Conservation (phyloP, 352 stramenopile species). For the Phytophthora sansomeana region DNA sequence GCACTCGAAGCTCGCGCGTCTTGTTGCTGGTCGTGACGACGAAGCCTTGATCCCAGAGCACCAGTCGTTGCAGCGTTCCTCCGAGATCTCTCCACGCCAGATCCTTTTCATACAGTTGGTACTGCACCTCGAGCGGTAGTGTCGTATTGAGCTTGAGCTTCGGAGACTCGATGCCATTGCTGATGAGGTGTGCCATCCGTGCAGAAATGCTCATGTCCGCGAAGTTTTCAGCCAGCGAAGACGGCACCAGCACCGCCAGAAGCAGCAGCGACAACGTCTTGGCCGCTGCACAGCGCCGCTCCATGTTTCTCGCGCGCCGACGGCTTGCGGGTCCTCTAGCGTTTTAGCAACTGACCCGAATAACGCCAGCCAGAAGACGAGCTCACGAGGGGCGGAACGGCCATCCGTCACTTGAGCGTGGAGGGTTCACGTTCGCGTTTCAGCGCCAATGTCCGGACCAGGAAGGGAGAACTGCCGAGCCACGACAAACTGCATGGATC, state of each 20-base stretch:
- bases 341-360: slow-evolving; percentile 36
- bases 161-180: slow-evolving; percentile 38
- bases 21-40: slow-evolving; percentile 42
- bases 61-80: slow-evolving; percentile 56
- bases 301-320: slow-evolving; percentile 18
- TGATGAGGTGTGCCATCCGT: slow-evolving; percentile 39
- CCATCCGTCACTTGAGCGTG: slow-evolving; percentile 18
- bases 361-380: slow-evolving; percentile 3
- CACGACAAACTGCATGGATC: neutral
- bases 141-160: slow-evolving; percentile 32
- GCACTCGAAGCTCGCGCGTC: slow-evolving; percentile 31
- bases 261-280: slow-evolving; percentile 8
- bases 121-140: slow-evolving; percentile 45
- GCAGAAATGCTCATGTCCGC: slow-evolving; percentile 30
- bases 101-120: slow-evolving; percentile 24
- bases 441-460: slow-evolving; percentile 25
- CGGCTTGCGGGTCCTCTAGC: slow-evolving; percentile 9
- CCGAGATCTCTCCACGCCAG: slow-evolving; percentile 49
- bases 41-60: slow-evolving; percentile 66
- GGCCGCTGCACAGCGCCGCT: neutral
- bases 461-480: neutral
- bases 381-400: slow-evolving; percentile 14
- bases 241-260: neutral
- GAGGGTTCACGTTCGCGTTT: slow-evolving; percentile 25
- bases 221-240: slow-evolving; percentile 22